A percentile compares a stretch with the other conserved stretches of the same genome.
These are phyloP conservation scores for Trichophyton schoenleinii DNA, from an alignment of 2,329 filamentous ascomycete genomes.

Conservation along the genomic window DNA sequence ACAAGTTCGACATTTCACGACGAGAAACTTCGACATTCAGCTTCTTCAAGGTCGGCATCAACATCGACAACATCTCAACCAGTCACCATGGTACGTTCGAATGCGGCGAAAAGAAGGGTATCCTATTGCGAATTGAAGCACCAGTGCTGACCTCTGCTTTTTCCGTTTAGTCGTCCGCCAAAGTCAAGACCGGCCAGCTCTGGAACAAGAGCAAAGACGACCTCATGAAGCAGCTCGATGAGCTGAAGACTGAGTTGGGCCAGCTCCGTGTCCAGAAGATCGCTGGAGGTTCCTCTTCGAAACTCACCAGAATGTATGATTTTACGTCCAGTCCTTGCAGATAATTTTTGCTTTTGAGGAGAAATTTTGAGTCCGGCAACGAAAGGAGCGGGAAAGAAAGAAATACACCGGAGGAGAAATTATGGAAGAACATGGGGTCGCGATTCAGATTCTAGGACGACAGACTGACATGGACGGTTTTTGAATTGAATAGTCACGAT, in stretches of 20 bases:
- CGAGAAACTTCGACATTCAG: background rate
- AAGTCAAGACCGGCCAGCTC: conserved; percentile 91
- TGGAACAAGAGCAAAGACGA: conserved; percentile 99
- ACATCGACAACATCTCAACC: conserved; percentile 33
- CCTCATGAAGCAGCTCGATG: conserved; percentile 83
- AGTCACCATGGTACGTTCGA: conserved; percentile 33
- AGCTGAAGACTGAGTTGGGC: conserved; percentile 92
- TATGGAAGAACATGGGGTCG: conserved; percentile 14
- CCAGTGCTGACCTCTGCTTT: conserved; percentile 2
- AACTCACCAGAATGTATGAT: conserved; percentile 92
- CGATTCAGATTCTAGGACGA: conserved; percentile 11
- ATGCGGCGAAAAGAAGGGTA: conserved; percentile 16
- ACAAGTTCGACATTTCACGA: conserved; percentile 25
- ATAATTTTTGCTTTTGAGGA: background rate
- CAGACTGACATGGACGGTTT: conserved; percentile 7
- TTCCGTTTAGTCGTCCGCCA: conserved; percentile 44
- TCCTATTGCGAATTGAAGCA: background rate
- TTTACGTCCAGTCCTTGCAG: conserved; percentile 2
- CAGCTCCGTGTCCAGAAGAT: conserved; percentile 98
- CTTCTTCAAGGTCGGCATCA: conserved; percentile 5
- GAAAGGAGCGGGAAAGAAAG: background rate
- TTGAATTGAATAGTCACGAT: conserved; percentile 60
- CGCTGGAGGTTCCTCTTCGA: conserved; percentile 76
- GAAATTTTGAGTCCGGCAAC: background rate
- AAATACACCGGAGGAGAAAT: background rate